Evolutionary conservation across 306 rosid genomes (phyloP).

Genomic region (Betula pendula): DNA sequence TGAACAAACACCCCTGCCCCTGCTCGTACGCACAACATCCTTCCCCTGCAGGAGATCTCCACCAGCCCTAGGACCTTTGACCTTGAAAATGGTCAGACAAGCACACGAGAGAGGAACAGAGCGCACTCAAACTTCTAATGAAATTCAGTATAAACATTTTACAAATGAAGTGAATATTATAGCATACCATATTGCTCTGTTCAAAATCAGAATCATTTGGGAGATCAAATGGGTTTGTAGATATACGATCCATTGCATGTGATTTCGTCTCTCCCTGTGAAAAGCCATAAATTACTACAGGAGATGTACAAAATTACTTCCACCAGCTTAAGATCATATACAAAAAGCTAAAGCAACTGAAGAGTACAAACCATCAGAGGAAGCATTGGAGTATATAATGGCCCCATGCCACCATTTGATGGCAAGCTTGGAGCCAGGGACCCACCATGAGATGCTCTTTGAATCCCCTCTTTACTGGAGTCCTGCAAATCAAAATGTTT

Average conservation of each 20-base stretch:
- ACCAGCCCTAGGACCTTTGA: too few species aligned
- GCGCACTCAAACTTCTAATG: not conserved
- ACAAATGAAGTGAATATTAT: not conserved
- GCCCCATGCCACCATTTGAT: slow-evolving; percentile 32
- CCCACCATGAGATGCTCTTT: slow-evolving; percentile 27
- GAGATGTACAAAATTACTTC: not conserved
- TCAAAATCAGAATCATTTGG: slow-evolving; percentile 54
- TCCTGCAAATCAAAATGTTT: slow-evolving; percentile 36
- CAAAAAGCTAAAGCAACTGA: slow-evolving; percentile 30
- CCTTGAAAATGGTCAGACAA: too few species aligned
- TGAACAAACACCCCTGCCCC: not conserved
- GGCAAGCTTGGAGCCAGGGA: slow-evolving; percentile 27
- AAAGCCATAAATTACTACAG: slow-evolving; percentile 22
- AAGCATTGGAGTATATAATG: slow-evolving; percentile 28
- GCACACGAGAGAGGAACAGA: too few species aligned
- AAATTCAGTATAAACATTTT: not conserved
- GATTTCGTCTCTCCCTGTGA: slow-evolving; percentile 51
- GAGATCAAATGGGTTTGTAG: slow-evolving; percentile 69
- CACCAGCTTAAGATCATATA: slow-evolving; percentile 16
- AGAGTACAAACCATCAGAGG: slow-evolving; percentile 47
- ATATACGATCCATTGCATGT: slow-evolving; percentile 39
- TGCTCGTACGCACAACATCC: too few species aligned
- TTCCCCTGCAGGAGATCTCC: too few species aligned
- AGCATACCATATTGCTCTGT: slow-evolving; percentile 53
- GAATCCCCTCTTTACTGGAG: slow-evolving; percentile 31